Percentiles rank a stretch among this genome's conserved stretches.
phyloP scores from a whole-genome alignment of 768 basidiomycete species.

The Hypholoma fasciculare region DNA sequence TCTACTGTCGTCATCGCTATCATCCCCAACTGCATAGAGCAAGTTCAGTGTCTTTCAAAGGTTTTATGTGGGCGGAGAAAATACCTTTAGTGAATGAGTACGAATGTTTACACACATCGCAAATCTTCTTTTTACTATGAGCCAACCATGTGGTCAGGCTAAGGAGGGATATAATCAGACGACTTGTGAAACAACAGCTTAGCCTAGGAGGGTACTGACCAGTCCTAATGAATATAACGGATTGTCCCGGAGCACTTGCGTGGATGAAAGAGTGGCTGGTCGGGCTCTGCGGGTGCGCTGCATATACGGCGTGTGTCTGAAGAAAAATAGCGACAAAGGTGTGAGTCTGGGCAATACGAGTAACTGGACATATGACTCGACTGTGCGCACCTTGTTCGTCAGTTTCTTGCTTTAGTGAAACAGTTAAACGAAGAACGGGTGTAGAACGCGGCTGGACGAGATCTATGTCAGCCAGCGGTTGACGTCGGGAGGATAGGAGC shows the following conservation, averaged over 20 bases:
- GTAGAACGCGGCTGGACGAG: not conserved
- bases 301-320: slow-evolving; percentile 95
- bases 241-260: slow-evolving; percentile 99
- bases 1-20: slow-evolving; percentile 8
- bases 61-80: slow-evolving; percentile 11
- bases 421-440: slow-evolving; percentile 23
- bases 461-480: not conserved
- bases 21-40: not conserved
- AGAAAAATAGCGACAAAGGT: not conserved
- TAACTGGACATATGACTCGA: not conserved
- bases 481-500: not conserved
- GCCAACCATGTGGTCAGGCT: slow-evolving; percentile 95
- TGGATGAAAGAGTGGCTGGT: slow-evolving; percentile 89
- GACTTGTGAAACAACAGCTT: not conserved
- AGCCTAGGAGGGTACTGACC: slow-evolving; percentile 47
- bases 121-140: slow-evolving; percentile 92
- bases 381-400: slow-evolving; percentile 17
- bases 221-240: slow-evolving; percentile 95
- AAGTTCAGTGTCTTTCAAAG: slow-evolving; percentile 1
- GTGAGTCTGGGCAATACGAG: no score
- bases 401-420: slow-evolving; percentile 19
- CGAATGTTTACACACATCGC: slow-evolving; percentile 94
- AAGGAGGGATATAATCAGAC: slow-evolving; percentile 14
- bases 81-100: slow-evolving; percentile 92
- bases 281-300: slow-evolving; percentile 87